Evolutionary conservation across 768 basidiomycete genomes (phyloP), one percentile per base, ranked within the genome.

Genomic region (Leccinum sublutescens): DNA sequence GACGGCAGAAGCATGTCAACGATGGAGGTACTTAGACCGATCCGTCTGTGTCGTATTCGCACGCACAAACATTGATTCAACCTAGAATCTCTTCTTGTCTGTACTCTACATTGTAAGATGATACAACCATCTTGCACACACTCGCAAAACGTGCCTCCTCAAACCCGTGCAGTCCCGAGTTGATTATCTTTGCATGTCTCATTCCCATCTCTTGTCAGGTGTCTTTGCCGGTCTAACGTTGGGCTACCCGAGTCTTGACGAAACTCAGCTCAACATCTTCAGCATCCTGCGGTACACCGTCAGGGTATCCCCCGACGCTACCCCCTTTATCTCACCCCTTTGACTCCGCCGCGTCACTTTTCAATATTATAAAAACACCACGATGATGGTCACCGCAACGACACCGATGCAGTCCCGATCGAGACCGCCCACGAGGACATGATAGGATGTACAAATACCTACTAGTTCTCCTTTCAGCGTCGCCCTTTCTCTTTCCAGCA

Each of bases 241-340:
- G 49, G 93, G 93, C 34, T 95, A 93, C 73, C 93, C 95, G 89
- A 90, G 88, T 65, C 81, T 95, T 71, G 93, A 96, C 74, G 90
- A 90, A 73, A 95, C 93, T 43, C 93, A 95, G 79, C 82, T 96
- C 47, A 87, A 89, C 68, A 93, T 96, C 3, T 76, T 96, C 25
- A 86, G 87, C 62, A 87, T 93, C 21, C 60, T 89, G 89, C 56
- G 94, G 94, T 15, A 91, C 89, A 23, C 81, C 88, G 90, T 92
- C 65, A 59, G 89, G 76, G 2, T 34, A 3, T 34, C 70, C 21
- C 21, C 5, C 43, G 12, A 6, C 34, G 2, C 11, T 17, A 4
- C 56, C 34, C 58, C 19, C 55, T 10, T 19, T 47, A 43, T 54
- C 59, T 61, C 36, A 56, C 40, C 1, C n/a, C 29, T 29, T 21